These are phyloP conservation scores for Plasmodium blacklocki DNA, from an alignment of 169 alveolate species.

Conservation along the genomic window DNA sequence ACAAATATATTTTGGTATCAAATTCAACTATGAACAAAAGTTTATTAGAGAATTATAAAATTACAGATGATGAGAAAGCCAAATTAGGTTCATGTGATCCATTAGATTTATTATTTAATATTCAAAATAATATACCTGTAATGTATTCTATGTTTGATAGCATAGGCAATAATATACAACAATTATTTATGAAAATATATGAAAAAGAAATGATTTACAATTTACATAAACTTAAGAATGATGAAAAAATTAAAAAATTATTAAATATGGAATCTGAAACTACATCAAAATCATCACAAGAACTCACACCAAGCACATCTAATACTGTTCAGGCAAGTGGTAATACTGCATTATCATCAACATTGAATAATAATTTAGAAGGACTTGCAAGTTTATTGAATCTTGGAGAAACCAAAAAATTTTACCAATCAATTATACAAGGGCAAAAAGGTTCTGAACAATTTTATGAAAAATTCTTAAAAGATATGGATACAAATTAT, in stretches of 20 bases:
- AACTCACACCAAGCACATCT: not conserved
- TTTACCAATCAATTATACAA: not conserved
- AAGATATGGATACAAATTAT: not conserved
- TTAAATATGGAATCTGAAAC: not conserved
- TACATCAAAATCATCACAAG: not conserved
- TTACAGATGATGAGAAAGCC: not conserved
- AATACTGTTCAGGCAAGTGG: not conserved
- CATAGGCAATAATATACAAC: not conserved
- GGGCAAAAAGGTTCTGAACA: not conserved
- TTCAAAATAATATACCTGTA: constrained; percentile 37
- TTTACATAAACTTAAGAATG: constrained; percentile 10
- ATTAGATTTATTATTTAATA: constrained; percentile 22
- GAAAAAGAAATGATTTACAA: constrained; percentile 40
- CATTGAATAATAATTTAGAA: not conserved
- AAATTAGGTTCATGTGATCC: constrained; percentile 1
- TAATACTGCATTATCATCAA: not conserved
- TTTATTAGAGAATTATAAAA: constrained; percentile 4
- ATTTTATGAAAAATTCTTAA: constrained; percentile 1
- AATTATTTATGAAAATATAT: constrained; percentile 9
- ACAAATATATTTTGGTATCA: constrained; percentile 18
- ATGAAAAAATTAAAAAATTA: constrained; percentile 5
- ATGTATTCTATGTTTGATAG: constrained; percentile 56
- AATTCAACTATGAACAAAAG: constrained; percentile 16
- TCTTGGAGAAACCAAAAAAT: not conserved
- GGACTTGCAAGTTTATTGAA: not conserved